phyloP scores from a whole-genome alignment of 805 yeast genomes.

The Candida orba region DNA sequence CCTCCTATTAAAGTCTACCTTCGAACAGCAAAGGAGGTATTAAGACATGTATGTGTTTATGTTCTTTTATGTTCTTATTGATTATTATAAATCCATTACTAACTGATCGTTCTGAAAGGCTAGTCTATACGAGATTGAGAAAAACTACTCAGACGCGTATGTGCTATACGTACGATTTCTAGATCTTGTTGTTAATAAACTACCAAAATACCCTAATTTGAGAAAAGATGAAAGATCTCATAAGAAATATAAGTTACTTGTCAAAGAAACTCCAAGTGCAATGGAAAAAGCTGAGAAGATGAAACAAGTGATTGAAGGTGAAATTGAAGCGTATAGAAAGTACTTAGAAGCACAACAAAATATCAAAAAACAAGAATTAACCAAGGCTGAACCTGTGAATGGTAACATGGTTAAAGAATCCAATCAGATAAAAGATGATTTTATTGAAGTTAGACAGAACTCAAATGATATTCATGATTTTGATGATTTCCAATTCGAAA shows the following conservation, averaged over 20 bases:
- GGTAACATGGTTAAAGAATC: neutral
- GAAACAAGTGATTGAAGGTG: constrained; percentile 24
- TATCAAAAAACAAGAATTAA: constrained; percentile 15
- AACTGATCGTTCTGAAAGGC: constrained; percentile 26
- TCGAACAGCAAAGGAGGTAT: constrained; percentile 42
- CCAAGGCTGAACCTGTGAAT: neutral
- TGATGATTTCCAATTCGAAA: constrained; percentile 16
- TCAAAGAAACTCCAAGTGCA: constrained; percentile 17
- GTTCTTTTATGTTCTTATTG: no score
- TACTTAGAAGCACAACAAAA: constrained; percentile 21
- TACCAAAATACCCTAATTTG: constrained; percentile 41
- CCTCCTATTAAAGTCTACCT: constrained; percentile 50
- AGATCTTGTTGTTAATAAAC: constrained; percentile 43
- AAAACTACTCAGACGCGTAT: constrained; percentile 43
- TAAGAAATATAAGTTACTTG: constrained; percentile 9
- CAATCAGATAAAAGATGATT: neutral
- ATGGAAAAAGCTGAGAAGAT: constrained; percentile 21
- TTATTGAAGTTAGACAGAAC: neutral
- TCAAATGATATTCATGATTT: constrained; percentile 10
- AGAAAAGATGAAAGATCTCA: constrained; percentile 17
- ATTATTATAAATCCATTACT: no score
- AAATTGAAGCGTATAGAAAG: constrained; percentile 22
- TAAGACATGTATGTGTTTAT: constrained; percentile 30
- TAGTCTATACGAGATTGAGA: constrained; percentile 35
- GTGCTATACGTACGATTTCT: constrained; percentile 51